Evolutionary conservation across 139 green algal genomes (phyloP).

Genomic region (Coccomyxa sp.): DNA sequence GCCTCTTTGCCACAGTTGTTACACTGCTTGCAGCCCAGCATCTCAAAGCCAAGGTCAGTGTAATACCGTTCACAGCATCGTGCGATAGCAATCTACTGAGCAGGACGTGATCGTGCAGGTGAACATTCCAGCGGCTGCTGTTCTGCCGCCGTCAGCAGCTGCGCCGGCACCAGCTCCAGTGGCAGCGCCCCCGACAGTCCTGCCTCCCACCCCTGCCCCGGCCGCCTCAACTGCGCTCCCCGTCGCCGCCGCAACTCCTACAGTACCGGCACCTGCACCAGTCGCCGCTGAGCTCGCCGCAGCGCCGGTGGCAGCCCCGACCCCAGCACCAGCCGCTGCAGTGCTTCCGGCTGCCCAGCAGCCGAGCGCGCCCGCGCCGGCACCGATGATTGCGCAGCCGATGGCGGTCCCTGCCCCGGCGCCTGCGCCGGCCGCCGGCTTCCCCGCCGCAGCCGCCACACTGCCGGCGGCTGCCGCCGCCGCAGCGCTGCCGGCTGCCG

Average conservation of each 20-base stretch:
- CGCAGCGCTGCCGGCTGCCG: background rate
- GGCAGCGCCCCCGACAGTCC: too few species aligned
- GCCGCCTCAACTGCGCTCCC: too few species aligned
- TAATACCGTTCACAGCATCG: background rate
- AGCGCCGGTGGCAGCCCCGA: background rate
- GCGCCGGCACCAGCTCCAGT: background rate
- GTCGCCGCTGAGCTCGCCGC: background rate
- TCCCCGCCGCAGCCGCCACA: too few species aligned
- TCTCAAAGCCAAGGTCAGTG: background rate
- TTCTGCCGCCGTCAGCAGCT: background rate
- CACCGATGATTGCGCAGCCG: background rate
- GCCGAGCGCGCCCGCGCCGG: too few species aligned
- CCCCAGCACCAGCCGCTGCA: background rate
- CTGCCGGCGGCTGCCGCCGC: too few species aligned
- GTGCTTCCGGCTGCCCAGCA: background rate
- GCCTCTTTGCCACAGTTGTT: too few species aligned
- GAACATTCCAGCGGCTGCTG: background rate
- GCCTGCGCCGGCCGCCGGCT: too few species aligned
- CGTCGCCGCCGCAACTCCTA: background rate
- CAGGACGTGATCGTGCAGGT: background rate
- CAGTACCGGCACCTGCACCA: background rate
- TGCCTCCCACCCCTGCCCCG: too few species aligned
- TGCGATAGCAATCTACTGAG: background rate
- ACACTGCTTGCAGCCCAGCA: background rate
- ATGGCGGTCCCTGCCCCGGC: background rate